These are phyloP conservation scores for Neurospora pannonica DNA, from an alignment of 495 filamentous ascomycete species.

Conservation along the genomic window DNA sequence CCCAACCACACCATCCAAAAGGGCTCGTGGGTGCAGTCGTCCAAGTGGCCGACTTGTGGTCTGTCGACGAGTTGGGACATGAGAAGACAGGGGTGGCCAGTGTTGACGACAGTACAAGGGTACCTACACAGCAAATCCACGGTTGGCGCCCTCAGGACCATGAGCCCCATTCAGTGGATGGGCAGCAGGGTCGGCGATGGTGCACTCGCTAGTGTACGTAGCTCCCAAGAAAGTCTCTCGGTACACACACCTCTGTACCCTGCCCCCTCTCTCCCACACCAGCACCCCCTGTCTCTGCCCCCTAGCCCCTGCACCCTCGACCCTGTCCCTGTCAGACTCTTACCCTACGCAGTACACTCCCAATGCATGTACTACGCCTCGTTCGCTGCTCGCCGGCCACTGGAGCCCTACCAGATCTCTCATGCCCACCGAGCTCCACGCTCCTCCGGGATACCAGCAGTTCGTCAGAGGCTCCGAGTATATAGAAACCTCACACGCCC, in stretches of 20 bases:
- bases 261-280: neutral
- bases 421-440: slow-evolving; percentile 21
- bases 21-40: neutral
- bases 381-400: slow-evolving; percentile 4
- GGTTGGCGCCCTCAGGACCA: neutral
- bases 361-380: slow-evolving; percentile 22
- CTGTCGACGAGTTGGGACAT: neutral
- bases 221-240: neutral
- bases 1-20: neutral
- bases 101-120: neutral
- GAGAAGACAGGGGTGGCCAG: neutral
- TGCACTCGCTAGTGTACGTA: neutral
- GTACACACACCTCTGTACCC: neutral
- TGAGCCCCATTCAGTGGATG: neutral
- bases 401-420: slow-evolving; percentile 23
- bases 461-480: slow-evolving; percentile 10
- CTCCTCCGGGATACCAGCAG: slow-evolving; percentile 14
- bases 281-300: neutral
- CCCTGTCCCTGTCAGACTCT: slow-evolving; percentile 7
- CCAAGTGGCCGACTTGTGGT: neutral
- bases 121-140: neutral
- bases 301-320: slow-evolving; percentile 7
- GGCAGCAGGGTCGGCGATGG: neutral
- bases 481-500: slow-evolving; percentile 26
- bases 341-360: slow-evolving; percentile 13